Conservation (phyloP, 441 rosid species). For the Eutrema salsugineum region DNA sequence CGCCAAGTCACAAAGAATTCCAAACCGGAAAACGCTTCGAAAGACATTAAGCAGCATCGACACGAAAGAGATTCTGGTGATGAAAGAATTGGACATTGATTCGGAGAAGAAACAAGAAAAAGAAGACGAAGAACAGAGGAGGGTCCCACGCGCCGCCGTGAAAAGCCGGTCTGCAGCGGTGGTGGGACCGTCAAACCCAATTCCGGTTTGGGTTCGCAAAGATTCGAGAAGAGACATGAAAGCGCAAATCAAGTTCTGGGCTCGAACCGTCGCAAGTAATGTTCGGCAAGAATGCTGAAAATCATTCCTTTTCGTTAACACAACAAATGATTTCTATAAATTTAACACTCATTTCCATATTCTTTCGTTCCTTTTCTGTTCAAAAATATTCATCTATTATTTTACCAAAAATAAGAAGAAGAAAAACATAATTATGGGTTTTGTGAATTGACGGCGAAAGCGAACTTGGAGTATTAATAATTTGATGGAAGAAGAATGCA, state of each 20-base stretch:
- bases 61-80: slow-evolving; percentile 40
- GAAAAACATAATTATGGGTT: not conserved
- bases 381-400: not conserved
- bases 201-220: slow-evolving; percentile 50
- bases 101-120: slow-evolving; percentile 36
- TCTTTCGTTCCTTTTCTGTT: slow-evolving; percentile 9
- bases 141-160: slow-evolving; percentile 7
- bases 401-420: not conserved
- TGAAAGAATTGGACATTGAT: slow-evolving; percentile 46
- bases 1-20: slow-evolving; percentile 30
- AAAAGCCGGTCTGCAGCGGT: slow-evolving; percentile 42
- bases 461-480: not conserved
- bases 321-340: slow-evolving; percentile 9
- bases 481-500: not conserved
- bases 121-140: slow-evolving; percentile 18
- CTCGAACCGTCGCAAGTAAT: slow-evolving; percentile 79
- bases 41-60: slow-evolving; percentile 55
- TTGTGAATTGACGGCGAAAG: not conserved
- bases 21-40: slow-evolving; percentile 33
- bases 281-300: slow-evolving; percentile 51
- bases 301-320: not conserved
- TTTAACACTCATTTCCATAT: slow-evolving; percentile 8
- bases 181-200: slow-evolving; percentile 38
- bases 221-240: slow-evolving; percentile 55
- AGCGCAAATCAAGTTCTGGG: slow-evolving; percentile 82